A percentile compares a stretch with the other conserved stretches of the same genome.
These are phyloP conservation scores for Bretschneidera sinensis DNA, from an alignment of 345 rosid genomes.

Conservation along the genomic window DNA sequence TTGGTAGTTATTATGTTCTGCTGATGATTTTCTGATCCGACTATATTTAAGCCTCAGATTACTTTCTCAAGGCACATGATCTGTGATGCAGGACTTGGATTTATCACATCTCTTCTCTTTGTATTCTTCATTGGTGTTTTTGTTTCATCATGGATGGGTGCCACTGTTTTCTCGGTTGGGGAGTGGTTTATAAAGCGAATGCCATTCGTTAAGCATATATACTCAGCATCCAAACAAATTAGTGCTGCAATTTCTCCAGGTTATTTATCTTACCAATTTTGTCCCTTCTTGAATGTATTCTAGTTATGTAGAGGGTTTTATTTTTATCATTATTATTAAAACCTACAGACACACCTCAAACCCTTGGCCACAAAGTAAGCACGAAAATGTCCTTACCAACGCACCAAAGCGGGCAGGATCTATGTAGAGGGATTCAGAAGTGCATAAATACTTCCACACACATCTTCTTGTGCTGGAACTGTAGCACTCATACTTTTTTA, in stretches of 20 bases:
- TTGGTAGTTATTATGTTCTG: neutral
- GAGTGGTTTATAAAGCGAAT: slow-evolving; percentile 67
- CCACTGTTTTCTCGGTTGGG: slow-evolving; percentile 60
- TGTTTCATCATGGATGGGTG: slow-evolving; percentile 65
- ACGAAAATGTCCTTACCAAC: no score
- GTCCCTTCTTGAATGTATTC: no score
- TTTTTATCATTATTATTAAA: neutral
- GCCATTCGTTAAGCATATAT: slow-evolving; percentile 66
- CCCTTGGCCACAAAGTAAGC: no score
- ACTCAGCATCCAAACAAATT: slow-evolving; percentile 74
- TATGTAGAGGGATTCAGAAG: neutral
- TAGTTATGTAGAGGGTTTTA: neutral
- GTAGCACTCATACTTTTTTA: no score
- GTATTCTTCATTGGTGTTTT: slow-evolving; percentile 61
- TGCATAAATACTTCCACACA: neutral
- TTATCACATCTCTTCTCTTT: slow-evolving; percentile 58
- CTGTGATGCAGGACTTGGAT: slow-evolving; percentile 56
- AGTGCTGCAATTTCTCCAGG: slow-evolving; percentile 77
- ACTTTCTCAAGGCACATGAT: neutral
- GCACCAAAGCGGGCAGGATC: no score
- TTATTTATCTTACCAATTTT: slow-evolving; percentile 12
- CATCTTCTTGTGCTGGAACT: neutral
- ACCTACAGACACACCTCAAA: slow-evolving; percentile 1
- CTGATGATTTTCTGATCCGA: slow-evolving; percentile 5
- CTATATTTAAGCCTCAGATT: no score